These are phyloP conservation scores for Fraxinus cuspidata DNA, from an alignment of 257 asterid genomes.

Conservation along the genomic window DNA sequence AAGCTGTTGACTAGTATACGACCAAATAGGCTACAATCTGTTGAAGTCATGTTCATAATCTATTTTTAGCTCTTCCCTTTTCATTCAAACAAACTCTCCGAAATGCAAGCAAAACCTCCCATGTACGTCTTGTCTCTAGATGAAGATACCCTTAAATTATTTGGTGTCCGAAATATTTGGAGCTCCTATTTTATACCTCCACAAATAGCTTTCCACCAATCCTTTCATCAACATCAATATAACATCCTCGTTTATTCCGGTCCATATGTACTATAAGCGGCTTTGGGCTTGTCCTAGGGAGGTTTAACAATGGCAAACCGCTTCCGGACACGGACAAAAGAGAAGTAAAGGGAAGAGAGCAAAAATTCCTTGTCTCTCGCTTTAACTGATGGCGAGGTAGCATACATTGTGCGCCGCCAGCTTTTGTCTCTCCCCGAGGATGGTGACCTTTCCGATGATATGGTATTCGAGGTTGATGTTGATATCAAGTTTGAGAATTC, in stretches of 20 bases:
- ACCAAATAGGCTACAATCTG: too few species aligned
- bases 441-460: constrained; percentile 22
- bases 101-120: background rate
- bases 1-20: too few species aligned
- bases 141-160: background rate
- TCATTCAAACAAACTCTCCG: background rate
- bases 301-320: constrained; percentile 29
- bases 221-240: background rate
- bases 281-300: constrained; percentile 20
- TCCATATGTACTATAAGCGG: background rate
- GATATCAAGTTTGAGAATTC: constrained; percentile 19
- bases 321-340: too few species aligned
- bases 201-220: background rate
- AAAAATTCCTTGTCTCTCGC: constrained; percentile 20
- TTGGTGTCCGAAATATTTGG: background rate
- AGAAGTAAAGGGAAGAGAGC: too few species aligned
- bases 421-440: constrained; percentile 26
- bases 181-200: background rate
- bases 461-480: constrained; percentile 1
- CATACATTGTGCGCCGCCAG: constrained; percentile 26
- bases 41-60: background rate
- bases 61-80: background rate
- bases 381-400: constrained; percentile 24
- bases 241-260: background rate
- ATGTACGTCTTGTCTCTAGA: background rate